A percentile compares a stretch with the other conserved stretches of the same genome.
These are phyloP conservation scores for Daldinia sp. DNA, from an alignment of 2,329 filamentous ascomycete genomes.

Conservation along the genomic window DNA sequence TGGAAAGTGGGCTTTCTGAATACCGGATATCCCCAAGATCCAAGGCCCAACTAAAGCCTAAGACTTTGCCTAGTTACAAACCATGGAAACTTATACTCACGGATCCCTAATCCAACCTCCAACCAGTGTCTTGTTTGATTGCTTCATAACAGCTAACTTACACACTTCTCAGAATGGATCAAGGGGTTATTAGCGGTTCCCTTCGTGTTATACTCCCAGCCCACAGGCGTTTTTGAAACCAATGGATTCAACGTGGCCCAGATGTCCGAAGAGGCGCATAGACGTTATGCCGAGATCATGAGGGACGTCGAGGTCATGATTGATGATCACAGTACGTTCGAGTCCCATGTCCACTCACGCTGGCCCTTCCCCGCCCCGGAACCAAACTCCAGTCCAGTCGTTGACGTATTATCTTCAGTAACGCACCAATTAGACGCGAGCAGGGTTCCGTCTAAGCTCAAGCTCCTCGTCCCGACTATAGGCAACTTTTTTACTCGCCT, in stretches of 20 bases:
- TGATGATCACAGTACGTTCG: constrained; percentile 87
- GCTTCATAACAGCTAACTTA: constrained; percentile 19
- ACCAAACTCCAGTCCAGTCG: constrained; percentile 7
- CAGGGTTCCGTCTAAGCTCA: constrained; percentile 83
- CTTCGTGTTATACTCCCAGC: constrained; percentile 95
- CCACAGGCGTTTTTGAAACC: constrained; percentile 82
- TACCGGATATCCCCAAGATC: constrained; percentile 18
- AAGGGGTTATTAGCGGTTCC: constrained; percentile 93
- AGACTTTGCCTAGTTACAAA: no score
- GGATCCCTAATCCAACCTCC: not conserved
- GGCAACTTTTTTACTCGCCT: constrained; percentile 94
- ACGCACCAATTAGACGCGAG: constrained; percentile 71
- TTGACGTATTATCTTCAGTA: constrained; percentile 57
- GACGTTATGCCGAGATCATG: constrained; percentile 94
- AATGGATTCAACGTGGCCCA: constrained; percentile 70
- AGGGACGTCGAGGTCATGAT: constrained; percentile 91
- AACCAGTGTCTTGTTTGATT: not conserved
- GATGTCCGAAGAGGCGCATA: constrained; percentile 82
- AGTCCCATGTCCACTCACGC: constrained; percentile 1
- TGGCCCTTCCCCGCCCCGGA: constrained; percentile 2
- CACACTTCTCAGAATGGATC: constrained; percentile 78
- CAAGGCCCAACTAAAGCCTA: no score
- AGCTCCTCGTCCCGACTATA: constrained; percentile 87
- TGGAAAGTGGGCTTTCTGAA: not conserved
- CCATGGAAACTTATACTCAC: not conserved